Percentiles rank a stretch among this genome's conserved stretches.
phyloP scores from a whole-genome alignment of 75 land plant genomes.

The Sequoiadendron giganteum region DNA sequence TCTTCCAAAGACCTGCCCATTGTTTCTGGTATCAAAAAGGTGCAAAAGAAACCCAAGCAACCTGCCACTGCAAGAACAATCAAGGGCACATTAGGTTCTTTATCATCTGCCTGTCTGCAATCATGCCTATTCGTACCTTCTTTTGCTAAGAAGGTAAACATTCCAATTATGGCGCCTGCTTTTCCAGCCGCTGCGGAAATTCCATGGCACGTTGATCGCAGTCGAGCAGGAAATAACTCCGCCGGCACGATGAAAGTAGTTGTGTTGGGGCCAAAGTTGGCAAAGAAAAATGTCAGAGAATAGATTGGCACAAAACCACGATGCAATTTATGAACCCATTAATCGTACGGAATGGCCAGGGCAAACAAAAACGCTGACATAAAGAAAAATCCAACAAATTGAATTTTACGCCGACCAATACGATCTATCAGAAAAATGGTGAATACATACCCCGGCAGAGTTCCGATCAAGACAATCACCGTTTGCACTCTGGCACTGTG shows the following conservation, averaged over 20 bases:
- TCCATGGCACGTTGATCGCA: conserved; percentile 39
- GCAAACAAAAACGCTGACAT: conserved; percentile 31
- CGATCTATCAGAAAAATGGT: conserved; percentile 20
- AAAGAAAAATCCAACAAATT: conserved; percentile 8
- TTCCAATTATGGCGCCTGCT: conserved; percentile 32
- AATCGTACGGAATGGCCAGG: conserved; percentile 18
- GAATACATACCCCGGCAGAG: conserved; percentile 32
- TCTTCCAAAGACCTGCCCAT: conserved; percentile 33
- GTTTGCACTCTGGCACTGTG: conserved; percentile 19
- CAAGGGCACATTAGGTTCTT: conserved; percentile 9
- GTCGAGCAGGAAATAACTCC: conserved; percentile 36
- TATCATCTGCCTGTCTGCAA: conserved; percentile 14
- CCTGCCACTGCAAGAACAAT: conserved; percentile 15
- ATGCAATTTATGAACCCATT: background rate
- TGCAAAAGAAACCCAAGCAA: conserved; percentile 32
- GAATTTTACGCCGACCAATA: conserved; percentile 15
- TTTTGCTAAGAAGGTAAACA: conserved; percentile 23
- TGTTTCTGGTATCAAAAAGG: conserved; percentile 36
- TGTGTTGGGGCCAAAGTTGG: conserved; percentile 39
- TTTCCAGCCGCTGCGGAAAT: conserved; percentile 32
- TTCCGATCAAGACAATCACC: conserved; percentile 14
- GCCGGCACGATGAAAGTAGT: conserved; percentile 48
- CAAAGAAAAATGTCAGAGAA: conserved; percentile 12
- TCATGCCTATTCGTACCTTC: background rate
- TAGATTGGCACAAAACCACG: background rate